Conservation (phyloP, 2,329 filamentous ascomycete genomes). For the Exophiala dermatitidis region DNA sequence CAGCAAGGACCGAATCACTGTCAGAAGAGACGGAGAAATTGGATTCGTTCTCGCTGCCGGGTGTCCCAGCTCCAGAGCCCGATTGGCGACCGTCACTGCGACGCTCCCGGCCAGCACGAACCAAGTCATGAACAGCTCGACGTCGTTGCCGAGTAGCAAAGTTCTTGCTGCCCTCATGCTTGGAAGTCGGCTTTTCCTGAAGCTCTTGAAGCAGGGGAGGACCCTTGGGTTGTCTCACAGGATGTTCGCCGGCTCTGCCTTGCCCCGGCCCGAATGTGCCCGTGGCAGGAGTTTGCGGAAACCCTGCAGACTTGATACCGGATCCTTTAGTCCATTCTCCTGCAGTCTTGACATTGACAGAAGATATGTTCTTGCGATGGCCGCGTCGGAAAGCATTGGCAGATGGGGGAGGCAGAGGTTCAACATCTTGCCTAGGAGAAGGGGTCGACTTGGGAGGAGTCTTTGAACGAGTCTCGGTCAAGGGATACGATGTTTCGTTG, state of each 20-base stretch:
- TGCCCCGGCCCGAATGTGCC: slow-evolving; percentile 90
- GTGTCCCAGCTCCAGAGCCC: slow-evolving; percentile 70
- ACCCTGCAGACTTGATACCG: slow-evolving; percentile 69
- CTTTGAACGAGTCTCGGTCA: slow-evolving; percentile 55
- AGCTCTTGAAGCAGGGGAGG: slow-evolving; percentile 90
- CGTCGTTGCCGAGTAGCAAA: slow-evolving; percentile 89
- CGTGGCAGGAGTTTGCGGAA: slow-evolving; percentile 72
- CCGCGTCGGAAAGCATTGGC: slow-evolving; percentile 87
- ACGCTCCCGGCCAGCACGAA: slow-evolving; percentile 80
- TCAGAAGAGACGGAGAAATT: slow-evolving; percentile 66
- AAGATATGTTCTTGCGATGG: slow-evolving; percentile 82
- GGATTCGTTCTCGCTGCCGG: slow-evolving; percentile 72
- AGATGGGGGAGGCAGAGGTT: slow-evolving; percentile 76
- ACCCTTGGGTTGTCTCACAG: slow-evolving; percentile 82
- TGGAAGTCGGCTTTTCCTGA: slow-evolving; percentile 78
- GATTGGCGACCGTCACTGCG: slow-evolving; percentile 57
- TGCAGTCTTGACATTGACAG: slow-evolving; percentile 46
- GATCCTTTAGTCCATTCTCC: slow-evolving; percentile 53
- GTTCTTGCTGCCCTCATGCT: slow-evolving; percentile 93
- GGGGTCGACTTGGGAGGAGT: slow-evolving; percentile 56
- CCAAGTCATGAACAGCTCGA: slow-evolving; percentile 82
- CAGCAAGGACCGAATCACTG: slow-evolving; percentile 60
- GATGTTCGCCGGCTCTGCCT: slow-evolving; percentile 87
- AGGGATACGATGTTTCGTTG: slow-evolving; percentile 55
- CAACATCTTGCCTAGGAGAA: slow-evolving; percentile 61